Conservation (phyloP, 2,329 filamentous ascomycete species). For the Paracoccidioides lutzii region DNA sequence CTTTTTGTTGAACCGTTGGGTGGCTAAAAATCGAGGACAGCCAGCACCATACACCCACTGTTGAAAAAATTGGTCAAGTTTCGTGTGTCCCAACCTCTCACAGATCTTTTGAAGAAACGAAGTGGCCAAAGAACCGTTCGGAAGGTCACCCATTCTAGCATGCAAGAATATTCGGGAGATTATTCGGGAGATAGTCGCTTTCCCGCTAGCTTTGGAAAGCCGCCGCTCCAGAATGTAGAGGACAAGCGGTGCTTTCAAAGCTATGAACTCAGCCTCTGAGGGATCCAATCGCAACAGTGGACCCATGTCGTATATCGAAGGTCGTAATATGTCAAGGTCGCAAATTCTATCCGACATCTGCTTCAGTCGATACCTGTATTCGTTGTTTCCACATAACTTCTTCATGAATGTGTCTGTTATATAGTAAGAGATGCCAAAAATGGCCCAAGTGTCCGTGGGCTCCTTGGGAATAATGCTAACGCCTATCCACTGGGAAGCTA, state of each 20-base stretch:
- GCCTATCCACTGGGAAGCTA: slow-evolving; percentile 89
- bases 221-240: slow-evolving; percentile 89
- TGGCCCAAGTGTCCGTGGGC: slow-evolving; percentile 72
- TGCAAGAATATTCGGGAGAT: slow-evolving; percentile 76
- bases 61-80: slow-evolving; percentile 79
- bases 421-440: slow-evolving; percentile 81
- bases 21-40: slow-evolving; percentile 75
- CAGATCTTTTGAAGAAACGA: slow-evolving; percentile 70
- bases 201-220: slow-evolving; percentile 75
- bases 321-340: slow-evolving; percentile 66
- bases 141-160: slow-evolving; percentile 67
- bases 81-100: slow-evolving; percentile 77
- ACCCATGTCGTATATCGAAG: slow-evolving; percentile 71
- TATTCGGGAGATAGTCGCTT: slow-evolving; percentile 70
- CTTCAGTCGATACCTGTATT: slow-evolving; percentile 85
- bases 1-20: slow-evolving; percentile 94
- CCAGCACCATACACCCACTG: slow-evolving; percentile 87
- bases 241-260: slow-evolving; percentile 78
- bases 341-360: slow-evolving; percentile 68
- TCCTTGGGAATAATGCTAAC: slow-evolving; percentile 81
- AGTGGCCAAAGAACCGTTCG: slow-evolving; percentile 56
- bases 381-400: slow-evolving; percentile 83
- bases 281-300: slow-evolving; percentile 63
- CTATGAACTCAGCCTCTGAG: slow-evolving; percentile 81
- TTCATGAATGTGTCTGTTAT: slow-evolving; percentile 92